phyloP scores from a whole-genome alignment of 73 alveolate genomes.

The Symbiodinium natans region DNA sequence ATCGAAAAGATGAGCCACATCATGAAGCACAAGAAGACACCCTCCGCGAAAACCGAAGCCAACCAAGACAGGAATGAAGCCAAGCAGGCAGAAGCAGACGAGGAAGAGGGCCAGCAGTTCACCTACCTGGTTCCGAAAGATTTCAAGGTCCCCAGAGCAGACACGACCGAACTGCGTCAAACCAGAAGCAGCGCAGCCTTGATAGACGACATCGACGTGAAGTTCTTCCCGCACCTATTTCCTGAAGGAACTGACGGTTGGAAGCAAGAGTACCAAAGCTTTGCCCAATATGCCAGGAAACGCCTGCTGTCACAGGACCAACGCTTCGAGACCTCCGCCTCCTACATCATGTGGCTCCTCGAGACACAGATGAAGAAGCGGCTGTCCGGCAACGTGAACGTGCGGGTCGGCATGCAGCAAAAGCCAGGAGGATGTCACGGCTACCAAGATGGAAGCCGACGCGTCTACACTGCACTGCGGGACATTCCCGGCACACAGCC shows the following conservation, averaged over 20 bases:
- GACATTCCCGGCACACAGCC: constrained; percentile 19
- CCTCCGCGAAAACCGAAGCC: background rate
- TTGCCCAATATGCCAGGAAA: background rate
- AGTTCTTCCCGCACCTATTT: background rate
- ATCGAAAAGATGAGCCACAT: background rate
- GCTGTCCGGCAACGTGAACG: background rate
- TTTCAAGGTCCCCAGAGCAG: background rate
- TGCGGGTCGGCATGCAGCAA: background rate
- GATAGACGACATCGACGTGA: background rate
- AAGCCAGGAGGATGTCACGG: background rate
- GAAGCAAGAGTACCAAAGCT: background rate
- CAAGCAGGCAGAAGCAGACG: background rate
- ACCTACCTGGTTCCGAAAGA: background rate
- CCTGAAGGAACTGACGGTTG: background rate
- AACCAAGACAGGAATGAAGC: too few relatives aligned
- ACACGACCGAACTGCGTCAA: background rate
- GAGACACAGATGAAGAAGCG: background rate
- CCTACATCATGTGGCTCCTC: background rate
- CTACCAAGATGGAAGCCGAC: background rate
- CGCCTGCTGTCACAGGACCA: background rate
- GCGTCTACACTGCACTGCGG: background rate
- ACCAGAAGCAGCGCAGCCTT: background rate
- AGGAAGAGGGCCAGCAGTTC: background rate
- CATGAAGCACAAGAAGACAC: background rate
- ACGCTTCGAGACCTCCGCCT: background rate